A percentile compares a stretch with the other conserved stretches of the same genome.
These are phyloP conservation scores for Colletotrichum costaricense DNA, from an alignment of 2,329 filamentous ascomycete species.

Conservation along the genomic window DNA sequence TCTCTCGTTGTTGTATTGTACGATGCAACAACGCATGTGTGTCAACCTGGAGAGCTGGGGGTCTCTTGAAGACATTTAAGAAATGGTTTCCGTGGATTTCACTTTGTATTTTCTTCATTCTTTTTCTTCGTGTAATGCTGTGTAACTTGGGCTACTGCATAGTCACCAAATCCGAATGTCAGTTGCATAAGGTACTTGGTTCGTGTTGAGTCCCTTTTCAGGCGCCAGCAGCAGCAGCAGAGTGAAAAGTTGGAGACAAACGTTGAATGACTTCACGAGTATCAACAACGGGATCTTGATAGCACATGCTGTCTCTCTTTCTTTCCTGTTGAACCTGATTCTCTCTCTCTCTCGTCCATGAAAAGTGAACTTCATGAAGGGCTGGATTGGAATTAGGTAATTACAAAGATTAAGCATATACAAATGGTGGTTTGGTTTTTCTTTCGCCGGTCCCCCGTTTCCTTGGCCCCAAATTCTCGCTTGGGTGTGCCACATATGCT, in stretches of 20 bases:
- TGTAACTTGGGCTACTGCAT: too few species aligned
- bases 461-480: neutral
- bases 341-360: constrained; percentile 6
- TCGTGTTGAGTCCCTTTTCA: too few species aligned
- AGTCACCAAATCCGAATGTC: too few species aligned
- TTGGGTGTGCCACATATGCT: neutral
- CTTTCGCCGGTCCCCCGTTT: neutral
- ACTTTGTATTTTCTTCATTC: too few species aligned
- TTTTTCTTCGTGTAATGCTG: too few species aligned
- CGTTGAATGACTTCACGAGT: too few species aligned
- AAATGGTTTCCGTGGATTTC: too few species aligned
- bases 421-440: neutral
- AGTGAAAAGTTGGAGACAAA: too few species aligned
- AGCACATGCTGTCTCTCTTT: neutral
- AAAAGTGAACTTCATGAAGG: neutral
- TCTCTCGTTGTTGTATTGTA: neutral
- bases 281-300: neutral
- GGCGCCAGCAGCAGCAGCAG: too few species aligned
- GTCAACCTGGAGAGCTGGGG: too few species aligned
- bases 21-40: neutral
- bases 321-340: neutral
- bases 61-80: too few species aligned
- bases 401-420: constrained; percentile 32
- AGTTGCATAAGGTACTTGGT: too few species aligned
- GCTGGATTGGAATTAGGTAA: constrained; percentile 27